Base-by-base conservation (phyloP, 352 stramenopile species). In the Pythium dissotocum region DNA sequence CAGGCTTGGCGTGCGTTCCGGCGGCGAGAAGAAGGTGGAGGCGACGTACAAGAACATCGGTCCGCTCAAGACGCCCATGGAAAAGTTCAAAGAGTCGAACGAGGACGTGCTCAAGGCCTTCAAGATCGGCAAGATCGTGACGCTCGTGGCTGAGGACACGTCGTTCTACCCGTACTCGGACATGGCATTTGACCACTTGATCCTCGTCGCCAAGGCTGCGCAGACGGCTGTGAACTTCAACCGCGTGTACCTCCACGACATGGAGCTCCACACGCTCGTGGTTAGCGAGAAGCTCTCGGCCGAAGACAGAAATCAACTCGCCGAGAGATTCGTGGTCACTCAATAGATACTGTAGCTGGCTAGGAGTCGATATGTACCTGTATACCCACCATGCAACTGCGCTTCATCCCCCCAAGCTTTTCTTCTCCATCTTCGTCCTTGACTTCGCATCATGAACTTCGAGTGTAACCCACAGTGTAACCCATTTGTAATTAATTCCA, bases 11-110 rank as follows among this genome's bases (percentile, higher is more conserved):
- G 75, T 92, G 35, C 76, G 82, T 24, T 92, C 84, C 3, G 52
- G 67, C 32, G 61, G 61, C 16, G 72, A 75, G 9, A 92, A 88
- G 56, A 82, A 89, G 38, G 74, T 77, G 16, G 76, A 77, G 36
- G 61, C 86, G 63, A 70, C 63, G 53, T 92, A 82, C 74, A 80
- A 81, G 63, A 81, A 87, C 67, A 79, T 79, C 35, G 82, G 75
- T 18, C 66, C 82, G n/a, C 72, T 93, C 21, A 93, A 93, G 75
- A 90, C 84, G 54, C 84, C 84, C 2, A 71, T 90, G 75, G 80
- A 90, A 9, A 72, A 76, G 44, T 93, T 87, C 56, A 79, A 90
- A 48, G 80, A 84, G 35, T 72, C 79, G 13, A 91, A 93, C 77
- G 82, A 83, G 56, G 60, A 74, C 14, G 64, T 85, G 58, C 68